Evolutionary conservation across 768 basidiomycete genomes (phyloP), one percentile per base, ranked within the genome.

Genomic region (Pleurotus tuoliensis): DNA sequence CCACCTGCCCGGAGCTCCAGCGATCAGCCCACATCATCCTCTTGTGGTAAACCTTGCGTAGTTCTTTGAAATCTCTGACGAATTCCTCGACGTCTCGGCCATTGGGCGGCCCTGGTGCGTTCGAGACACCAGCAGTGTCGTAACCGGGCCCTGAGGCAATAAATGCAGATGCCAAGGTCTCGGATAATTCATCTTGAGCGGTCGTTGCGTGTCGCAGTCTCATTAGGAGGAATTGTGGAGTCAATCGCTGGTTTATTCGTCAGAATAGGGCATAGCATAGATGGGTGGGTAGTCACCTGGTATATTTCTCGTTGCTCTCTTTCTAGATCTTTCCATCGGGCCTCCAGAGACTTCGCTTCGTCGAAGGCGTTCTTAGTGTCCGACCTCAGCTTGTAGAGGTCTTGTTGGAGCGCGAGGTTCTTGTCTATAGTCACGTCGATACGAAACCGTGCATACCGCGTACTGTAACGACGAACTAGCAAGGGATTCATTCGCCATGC

Each of bases 21-120:
- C 87, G 45, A 66, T 93, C 91, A 15, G 84, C 83, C 90, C 92
- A 97, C 67, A 96, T 86, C 2, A 86, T 86, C 15, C 95, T 79
- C 71, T 96, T 97, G 69, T 98, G 95, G 70, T 94, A 98, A n/a
- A 80, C 78, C 72, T 92, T 95, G 61, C 96, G 74, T 40, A 85
- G 68, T 51, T 94, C 92, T 65, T 88, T 92, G 74, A 95, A 97
- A 62, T 92, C 85, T 63, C 77, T 86, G 52, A 97, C 82, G 61
- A 98, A 98, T 44, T 88, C 84, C 58, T 97, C 94, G 20, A 94
- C 81, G 34, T 90, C 90, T 61, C 76, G 76, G 27, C 74, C 74
- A 40, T 69, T 69, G 9, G 77, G 70, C 20, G 73, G 75, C 15
- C 70, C 73, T 6, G 73, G 64, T 8, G 63, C 69, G 24, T 47